Conservation (phyloP, 495 filamentous ascomycete genomes). For the Penicillium odoratum region DNA sequence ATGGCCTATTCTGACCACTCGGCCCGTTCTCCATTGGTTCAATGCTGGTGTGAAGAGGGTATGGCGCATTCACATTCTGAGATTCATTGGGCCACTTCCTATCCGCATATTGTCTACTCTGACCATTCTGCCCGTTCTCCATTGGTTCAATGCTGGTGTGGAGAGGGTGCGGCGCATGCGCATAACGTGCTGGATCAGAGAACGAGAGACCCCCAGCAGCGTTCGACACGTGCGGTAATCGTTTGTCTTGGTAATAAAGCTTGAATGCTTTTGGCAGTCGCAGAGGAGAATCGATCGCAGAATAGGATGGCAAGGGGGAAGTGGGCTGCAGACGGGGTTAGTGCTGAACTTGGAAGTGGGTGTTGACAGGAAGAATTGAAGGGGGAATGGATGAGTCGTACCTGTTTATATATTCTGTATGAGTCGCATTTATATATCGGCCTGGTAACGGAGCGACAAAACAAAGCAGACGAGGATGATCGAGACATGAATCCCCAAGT, state of each 20-base stretch:
- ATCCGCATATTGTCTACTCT: neutral
- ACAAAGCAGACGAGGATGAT: neutral
- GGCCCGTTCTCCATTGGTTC: neutral
- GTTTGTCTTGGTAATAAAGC: slow-evolving; percentile 20
- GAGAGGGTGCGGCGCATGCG: neutral
- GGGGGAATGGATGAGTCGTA: neutral
- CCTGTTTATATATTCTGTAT: neutral
- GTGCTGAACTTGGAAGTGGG: neutral
- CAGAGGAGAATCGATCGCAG: neutral
- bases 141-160: neutral
- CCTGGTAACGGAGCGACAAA: neutral
- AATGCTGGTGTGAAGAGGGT: neutral
- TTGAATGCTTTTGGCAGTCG: slow-evolving; percentile 4
- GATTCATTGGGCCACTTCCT: neutral
- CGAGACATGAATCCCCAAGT: neutral
- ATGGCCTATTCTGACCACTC: neutral
- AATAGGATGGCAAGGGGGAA: neutral
- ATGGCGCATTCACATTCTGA: neutral
- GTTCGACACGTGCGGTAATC: slow-evolving; percentile 15
- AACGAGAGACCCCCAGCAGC: neutral
- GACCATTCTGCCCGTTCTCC: neutral
- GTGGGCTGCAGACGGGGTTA: neutral
- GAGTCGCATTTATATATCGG: neutral
- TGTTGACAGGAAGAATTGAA: neutral
- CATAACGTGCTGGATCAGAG: neutral